These are phyloP conservation scores for Mycena floridula DNA, from an alignment of 768 basidiomycete species.

Conservation along the genomic window DNA sequence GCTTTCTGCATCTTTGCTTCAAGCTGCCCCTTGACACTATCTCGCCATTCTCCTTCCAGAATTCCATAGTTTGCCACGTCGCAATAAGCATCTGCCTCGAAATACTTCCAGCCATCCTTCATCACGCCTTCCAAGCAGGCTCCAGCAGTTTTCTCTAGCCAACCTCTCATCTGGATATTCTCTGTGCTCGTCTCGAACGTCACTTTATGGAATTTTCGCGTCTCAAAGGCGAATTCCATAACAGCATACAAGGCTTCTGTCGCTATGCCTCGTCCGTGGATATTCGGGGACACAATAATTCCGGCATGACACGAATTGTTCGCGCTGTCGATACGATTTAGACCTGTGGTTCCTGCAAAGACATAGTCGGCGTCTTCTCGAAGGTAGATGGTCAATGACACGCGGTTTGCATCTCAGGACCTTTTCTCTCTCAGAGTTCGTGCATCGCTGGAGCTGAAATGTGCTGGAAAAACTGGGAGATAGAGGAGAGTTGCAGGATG, in stretches of 20 bases:
- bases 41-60: not conserved
- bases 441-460: too few species aligned
- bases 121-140: not conserved
- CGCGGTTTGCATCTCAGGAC: too few species aligned
- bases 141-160: not conserved
- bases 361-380: too few species aligned
- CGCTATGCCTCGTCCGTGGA: conserved; percentile 31
- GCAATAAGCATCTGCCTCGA: not conserved
- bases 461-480: too few species aligned
- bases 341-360: too few species aligned
- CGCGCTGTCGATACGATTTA: not conserved
- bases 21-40: not conserved
- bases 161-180: conserved; percentile 38
- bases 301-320: conserved; percentile 23
- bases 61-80: not conserved
- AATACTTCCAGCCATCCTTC: not conserved
- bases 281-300: conserved; percentile 30
- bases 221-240: conserved; percentile 35
- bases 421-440: too few species aligned
- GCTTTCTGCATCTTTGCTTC: too few species aligned
- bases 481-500: too few species aligned
- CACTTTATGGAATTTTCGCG: conserved; percentile 32
- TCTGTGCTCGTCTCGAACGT: conserved; percentile 34
- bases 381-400: too few species aligned
- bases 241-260: conserved; percentile 38